Conservation (phyloP, 2,329 filamentous ascomycete species). For the Fusarium torulosum region DNA sequence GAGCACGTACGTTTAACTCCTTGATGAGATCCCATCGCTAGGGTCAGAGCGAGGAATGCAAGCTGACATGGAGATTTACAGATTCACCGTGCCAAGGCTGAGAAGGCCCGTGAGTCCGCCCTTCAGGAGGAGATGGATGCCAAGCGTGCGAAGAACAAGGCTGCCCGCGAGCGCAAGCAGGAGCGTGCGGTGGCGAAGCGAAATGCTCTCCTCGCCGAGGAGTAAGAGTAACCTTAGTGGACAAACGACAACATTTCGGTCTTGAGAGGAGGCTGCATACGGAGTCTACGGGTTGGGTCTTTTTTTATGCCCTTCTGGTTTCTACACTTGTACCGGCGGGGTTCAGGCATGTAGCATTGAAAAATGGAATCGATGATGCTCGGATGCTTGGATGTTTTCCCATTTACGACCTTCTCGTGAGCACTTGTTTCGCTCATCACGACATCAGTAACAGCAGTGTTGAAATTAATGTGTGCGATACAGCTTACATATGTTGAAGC, state of each 20-base stretch:
- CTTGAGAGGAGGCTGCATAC: conserved; percentile 69
- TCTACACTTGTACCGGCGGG: conserved; percentile 64
- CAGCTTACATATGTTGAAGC: conserved; percentile 2
- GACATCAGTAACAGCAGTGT: conserved; percentile 30
- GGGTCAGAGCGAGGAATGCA: conserved; percentile 4
- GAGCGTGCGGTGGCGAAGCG: conserved; percentile 94
- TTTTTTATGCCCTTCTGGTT: conserved; percentile 61
- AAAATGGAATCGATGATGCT: conserved; percentile 66
- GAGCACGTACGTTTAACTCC: conserved; percentile 88
- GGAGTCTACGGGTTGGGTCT: conserved; percentile 71
- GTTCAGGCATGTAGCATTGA: conserved; percentile 70
- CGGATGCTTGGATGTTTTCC: conserved; percentile 48
- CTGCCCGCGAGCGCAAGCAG: conserved; percentile 97
- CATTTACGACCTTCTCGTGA: conserved; percentile 39
- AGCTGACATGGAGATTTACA: conserved; percentile 56
- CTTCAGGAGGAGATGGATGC: conserved; percentile 99
- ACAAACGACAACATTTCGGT: conserved; percentile 59
- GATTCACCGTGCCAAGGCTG: conserved; percentile 99
- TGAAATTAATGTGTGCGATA: conserved; percentile 41
- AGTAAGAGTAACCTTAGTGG: conserved; percentile 67
- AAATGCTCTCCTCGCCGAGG: conserved; percentile 80
- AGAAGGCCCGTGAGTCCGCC: conserved; percentile 95
- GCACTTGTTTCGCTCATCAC: conserved; percentile 29
- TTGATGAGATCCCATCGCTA: conserved; percentile 4
- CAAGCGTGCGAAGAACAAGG: conserved; percentile 99